A percentile compares a stretch with the other conserved stretches of the same genome.
Conservation (phyloP, 108 stramenopile genomes). For the Pseudonitzschia delicatissima region DNA sequence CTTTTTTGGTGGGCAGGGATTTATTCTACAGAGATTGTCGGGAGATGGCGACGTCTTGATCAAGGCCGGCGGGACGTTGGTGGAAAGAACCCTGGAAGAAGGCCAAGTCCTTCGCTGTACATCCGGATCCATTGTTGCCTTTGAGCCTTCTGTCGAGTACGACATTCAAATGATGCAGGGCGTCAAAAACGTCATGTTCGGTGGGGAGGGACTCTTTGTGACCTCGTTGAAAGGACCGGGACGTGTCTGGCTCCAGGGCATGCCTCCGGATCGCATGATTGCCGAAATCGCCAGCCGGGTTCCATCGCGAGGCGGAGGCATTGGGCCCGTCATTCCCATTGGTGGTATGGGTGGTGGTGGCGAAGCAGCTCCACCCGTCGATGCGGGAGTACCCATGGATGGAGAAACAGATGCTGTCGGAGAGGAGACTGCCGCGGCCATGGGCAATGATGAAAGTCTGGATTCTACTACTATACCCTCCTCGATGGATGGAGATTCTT, state of each 20-base stretch:
- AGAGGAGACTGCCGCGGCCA: conserved; percentile 15
- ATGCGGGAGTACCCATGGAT: not conserved
- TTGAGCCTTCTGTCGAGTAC: conserved; percentile 67
- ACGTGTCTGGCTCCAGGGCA: conserved; percentile 77
- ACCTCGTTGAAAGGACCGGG: conserved; percentile 80
- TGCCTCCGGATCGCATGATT: conserved; percentile 92
- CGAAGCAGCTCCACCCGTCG: not conserved
- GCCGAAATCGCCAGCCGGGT: conserved; percentile 82
- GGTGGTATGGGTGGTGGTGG: conserved; percentile 29
- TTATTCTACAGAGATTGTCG: conserved; percentile 77
- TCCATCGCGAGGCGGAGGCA: conserved; percentile 54
- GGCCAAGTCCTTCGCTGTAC: conserved; percentile 79
- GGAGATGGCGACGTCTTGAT: conserved; percentile 83
- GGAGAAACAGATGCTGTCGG: not conserved
- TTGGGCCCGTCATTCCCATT: conserved; percentile 29
- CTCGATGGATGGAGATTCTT: conserved; percentile 77
- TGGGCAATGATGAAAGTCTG: conserved; percentile 43
- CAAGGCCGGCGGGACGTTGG: conserved; percentile 76
- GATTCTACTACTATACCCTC: conserved; percentile 24
- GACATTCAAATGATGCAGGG: conserved; percentile 81
- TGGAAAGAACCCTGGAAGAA: conserved; percentile 59
- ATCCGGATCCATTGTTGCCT: conserved; percentile 78
- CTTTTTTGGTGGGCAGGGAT: conserved; percentile 91
- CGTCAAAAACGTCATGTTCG: conserved; percentile 88
- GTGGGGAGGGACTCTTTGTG: conserved; percentile 86